phyloP scores from a whole-genome alignment of 2,329 filamentous ascomycete species.

The Colletotrichum tamarilloi region DNA sequence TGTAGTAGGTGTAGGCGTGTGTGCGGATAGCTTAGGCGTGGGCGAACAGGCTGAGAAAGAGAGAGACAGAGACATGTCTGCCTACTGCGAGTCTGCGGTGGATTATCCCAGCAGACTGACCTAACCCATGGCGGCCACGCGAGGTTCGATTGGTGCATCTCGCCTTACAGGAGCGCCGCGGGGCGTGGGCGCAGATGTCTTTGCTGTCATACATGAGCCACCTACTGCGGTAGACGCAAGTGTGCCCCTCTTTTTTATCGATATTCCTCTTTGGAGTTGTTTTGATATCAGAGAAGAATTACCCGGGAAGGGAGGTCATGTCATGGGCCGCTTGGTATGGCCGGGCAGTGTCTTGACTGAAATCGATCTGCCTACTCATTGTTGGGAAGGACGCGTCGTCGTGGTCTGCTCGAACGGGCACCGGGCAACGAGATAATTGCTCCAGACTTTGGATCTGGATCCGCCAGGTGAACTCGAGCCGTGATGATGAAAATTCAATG shows the following conservation, averaged over 20 bases:
- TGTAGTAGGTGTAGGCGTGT: background rate
- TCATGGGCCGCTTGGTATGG: constrained; percentile 24
- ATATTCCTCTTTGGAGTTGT: background rate
- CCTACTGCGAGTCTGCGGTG: constrained; percentile 14
- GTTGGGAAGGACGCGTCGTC: constrained; percentile 2
- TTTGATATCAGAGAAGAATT: constrained; percentile 19
- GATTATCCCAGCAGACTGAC: constrained; percentile 26
- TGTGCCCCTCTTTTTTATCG: constrained; percentile 6
- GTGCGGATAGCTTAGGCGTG: background rate
- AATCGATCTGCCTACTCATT: background rate
- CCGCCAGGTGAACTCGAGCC: constrained; percentile 22
- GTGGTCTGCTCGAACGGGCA: background rate
- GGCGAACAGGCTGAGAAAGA: background rate
- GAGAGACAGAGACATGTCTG: no score
- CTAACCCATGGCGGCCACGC: constrained; percentile 23
- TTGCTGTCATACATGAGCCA: constrained; percentile 33
- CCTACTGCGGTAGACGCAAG: background rate
- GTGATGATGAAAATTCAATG: background rate
- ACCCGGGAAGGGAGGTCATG: background rate
- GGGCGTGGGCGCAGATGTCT: constrained; percentile 31
- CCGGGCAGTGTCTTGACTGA: background rate
- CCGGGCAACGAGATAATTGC: background rate
- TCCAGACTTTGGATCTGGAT: constrained; percentile 9
- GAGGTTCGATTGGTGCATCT: constrained; percentile 36
- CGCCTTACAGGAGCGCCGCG: constrained; percentile 23